Evolutionary conservation across 305 asterid species (phyloP).

Genomic region (Solanum hybrid): DNA sequence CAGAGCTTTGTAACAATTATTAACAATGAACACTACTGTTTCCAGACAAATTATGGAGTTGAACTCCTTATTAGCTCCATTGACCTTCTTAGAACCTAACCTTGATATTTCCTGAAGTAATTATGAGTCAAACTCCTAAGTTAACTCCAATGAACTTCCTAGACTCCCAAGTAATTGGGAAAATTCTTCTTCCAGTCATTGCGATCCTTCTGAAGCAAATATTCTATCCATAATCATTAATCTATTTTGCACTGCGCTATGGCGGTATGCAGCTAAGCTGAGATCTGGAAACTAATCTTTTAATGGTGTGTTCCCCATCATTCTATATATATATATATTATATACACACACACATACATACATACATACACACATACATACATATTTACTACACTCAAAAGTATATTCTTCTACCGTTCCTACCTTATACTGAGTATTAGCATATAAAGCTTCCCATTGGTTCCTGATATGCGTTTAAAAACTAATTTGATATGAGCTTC

Average conservation of each 20-base stretch:
- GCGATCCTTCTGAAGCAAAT: background rate
- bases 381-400: background rate
- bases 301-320: background rate
- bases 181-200: background rate
- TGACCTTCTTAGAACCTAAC: background rate
- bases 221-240: background rate
- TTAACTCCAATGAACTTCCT: background rate
- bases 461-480: background rate
- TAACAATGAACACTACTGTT: background rate
- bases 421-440: background rate
- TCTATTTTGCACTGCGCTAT: background rate
- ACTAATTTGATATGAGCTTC: background rate
- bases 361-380: background rate
- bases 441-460: background rate
- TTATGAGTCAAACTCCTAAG: background rate
- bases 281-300: background rate
- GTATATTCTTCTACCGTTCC: background rate
- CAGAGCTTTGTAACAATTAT: background rate
- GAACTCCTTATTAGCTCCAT: background rate
- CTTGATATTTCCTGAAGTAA: background rate
- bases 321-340: background rate
- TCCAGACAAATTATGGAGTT: background rate
- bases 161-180: background rate
- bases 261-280: background rate
- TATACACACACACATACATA: background rate